Evolutionary conservation across 75 land plant species (phyloP), one percentile per base, ranked within the genome.

Genomic region (Picea sitchensis): DNA sequence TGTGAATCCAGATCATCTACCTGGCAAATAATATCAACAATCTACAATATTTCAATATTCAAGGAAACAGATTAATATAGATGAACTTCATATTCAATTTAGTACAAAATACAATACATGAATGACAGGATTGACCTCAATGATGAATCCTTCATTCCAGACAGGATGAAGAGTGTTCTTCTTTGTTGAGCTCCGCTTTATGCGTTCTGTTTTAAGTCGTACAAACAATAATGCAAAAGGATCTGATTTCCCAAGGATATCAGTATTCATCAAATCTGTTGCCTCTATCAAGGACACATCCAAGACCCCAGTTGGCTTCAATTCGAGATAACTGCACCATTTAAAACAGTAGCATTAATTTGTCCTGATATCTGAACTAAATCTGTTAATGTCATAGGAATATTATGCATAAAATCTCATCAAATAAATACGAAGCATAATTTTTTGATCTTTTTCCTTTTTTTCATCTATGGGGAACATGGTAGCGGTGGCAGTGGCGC

Each of bases 201-300:
- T 81, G 41, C 71, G 75, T 38, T 86, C 86, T 26, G 77, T 61
- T 60, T 77, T 86, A 47, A 80, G 76, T 36, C 88, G 80, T 58
- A 86, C 86, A 77, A 47, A 86, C 38, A 86, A 38, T 51, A 80
- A 63, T 5, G 78, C 83, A 74, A 86, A 86, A 34, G 87, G 82
- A 79, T 86, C 88, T 26, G 88, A 54, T 78, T 84, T 86, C 41
- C 88, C 88, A 34, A 86, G 65, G 69, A 83, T 73, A 77, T 86
- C 88, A 51, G 82, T 86, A 54, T 84, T 86, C 78, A 80, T 81
- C 67, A 83, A 38, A 36, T 77, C 65, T 64, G 73, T 84, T 26
- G 76, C 88, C 65, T 84, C 81, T 31, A 86, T 63, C 41, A 86
- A 26, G 7, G 63, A 13, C 15, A 84, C 81, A 5, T 86, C 88